A percentile compares a stretch with the other conserved stretches of the same genome.
Conservation (phyloP, 371 early-diverging fungal species). For the Lichtheimia corymbifera region DNA sequence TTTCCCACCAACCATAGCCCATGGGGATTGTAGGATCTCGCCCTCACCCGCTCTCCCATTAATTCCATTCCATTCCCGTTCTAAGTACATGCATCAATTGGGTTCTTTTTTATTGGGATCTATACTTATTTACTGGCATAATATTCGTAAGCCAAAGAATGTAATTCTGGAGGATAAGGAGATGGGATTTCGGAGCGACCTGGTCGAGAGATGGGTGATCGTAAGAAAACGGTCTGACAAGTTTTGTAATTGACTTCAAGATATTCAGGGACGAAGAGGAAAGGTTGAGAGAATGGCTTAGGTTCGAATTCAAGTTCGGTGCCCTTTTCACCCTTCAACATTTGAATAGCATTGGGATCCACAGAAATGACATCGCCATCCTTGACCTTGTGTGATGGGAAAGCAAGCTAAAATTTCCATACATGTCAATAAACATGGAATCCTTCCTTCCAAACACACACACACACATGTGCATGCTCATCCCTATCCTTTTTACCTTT, state of each 20-base stretch:
- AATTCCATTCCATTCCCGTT: no score
- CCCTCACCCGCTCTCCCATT: no score
- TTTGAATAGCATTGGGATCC: conserved; percentile 76
- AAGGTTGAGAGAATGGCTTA: conserved; percentile 87
- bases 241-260: conserved; percentile 96
- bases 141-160: conserved; percentile 90
- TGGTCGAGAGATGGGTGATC: conserved; percentile 87
- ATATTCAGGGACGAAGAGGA: conserved; percentile 94
- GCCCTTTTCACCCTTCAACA: conserved; percentile 62
- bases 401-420: conserved; percentile 48
- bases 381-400: conserved; percentile 78
- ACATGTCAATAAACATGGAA: background rate
- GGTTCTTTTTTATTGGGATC: conserved; percentile 1
- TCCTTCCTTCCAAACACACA: background rate
- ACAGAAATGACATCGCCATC: conserved; percentile 92
- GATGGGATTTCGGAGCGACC: conserved; percentile 90
- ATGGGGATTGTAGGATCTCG: no score
- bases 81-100: no score
- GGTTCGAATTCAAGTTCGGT: conserved; percentile 71
- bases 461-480: no score
- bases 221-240: conserved; percentile 86
- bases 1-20: no score
- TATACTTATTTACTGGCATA: conserved; percentile 59
- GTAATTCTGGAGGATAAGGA: conserved; percentile 88
- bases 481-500: conserved; percentile 50